Conservation (phyloP, 2,329 filamentous ascomycete species). For the Ophiocordyceps australis region DNA sequence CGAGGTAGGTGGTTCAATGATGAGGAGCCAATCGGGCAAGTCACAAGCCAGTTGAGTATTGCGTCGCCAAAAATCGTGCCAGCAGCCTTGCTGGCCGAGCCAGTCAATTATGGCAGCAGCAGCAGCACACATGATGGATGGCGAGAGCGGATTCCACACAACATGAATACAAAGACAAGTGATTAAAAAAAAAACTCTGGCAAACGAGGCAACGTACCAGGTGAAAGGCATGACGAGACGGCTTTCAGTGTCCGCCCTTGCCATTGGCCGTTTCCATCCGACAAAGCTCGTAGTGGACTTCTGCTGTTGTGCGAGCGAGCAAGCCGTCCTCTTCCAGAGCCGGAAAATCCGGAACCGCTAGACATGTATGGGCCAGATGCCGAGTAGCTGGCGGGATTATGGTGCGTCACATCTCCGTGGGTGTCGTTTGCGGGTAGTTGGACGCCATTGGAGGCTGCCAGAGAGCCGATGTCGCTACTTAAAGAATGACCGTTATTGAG, state of each 20-base stretch:
- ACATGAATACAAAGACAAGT: no score
- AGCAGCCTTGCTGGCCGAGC: no score
- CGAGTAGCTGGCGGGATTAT: slow-evolving; percentile 9
- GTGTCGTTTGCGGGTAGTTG: slow-evolving; percentile 12
- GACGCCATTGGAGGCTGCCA: slow-evolving; percentile 7
- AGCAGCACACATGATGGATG: no score
- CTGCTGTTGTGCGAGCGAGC: slow-evolving; percentile 46
- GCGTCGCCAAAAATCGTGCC: no score
- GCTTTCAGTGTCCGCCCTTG: slow-evolving; percentile 25
- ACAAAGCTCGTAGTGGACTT: slow-evolving; percentile 40
- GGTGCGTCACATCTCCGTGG: slow-evolving; percentile 8
- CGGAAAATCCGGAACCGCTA: slow-evolving; percentile 47
- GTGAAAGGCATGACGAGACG: slow-evolving; percentile 23
- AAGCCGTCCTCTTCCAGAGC: slow-evolving; percentile 68
- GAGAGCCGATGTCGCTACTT: slow-evolving; percentile 21
- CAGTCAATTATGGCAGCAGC: no score
- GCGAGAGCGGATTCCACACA: no score
- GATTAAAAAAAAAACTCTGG: no score
- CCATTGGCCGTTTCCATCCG: slow-evolving; percentile 41
- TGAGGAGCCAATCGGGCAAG: no score
- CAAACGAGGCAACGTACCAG: no score
- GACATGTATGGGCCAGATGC: slow-evolving; percentile 32
- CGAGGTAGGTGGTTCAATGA: no score
- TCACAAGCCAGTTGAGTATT: no score
- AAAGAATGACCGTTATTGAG: slow-evolving; percentile 21